phyloP scores from a whole-genome alignment of 441 rosid genomes.

The Cnidoscolus chayamansa region DNA sequence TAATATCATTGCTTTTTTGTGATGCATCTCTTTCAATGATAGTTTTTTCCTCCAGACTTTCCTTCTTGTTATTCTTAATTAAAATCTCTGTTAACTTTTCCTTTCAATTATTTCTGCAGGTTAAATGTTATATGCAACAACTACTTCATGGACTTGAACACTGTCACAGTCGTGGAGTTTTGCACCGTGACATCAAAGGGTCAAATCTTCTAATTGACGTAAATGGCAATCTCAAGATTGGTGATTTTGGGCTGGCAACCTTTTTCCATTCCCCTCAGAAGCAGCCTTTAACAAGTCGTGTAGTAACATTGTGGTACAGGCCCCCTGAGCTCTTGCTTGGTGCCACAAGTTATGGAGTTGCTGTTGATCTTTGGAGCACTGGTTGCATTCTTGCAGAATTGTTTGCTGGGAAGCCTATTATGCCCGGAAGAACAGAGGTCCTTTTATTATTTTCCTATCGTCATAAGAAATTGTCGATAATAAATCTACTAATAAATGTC shows the following conservation, averaged over 20 bases:
- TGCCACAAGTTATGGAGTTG: slow-evolving; percentile 69
- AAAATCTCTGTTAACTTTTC: not conserved
- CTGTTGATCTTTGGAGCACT: slow-evolving; percentile 84
- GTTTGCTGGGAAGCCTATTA: slow-evolving; percentile 78
- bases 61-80: not conserved
- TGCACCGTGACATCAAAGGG: slow-evolving; percentile 72
- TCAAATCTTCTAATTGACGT: slow-evolving; percentile 69
- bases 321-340: slow-evolving; percentile 95
- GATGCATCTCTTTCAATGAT: not conserved
- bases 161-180: slow-evolving; percentile 45
- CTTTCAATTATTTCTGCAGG: slow-evolving; percentile 25
- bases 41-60: not conserved
- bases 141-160: slow-evolving; percentile 46
- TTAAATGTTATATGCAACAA: slow-evolving; percentile 53
- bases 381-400: slow-evolving; percentile 92
- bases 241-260: slow-evolving; percentile 85
- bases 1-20: not conserved
- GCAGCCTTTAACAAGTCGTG: slow-evolving; percentile 88
- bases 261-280: slow-evolving; percentile 42
- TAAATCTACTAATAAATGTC: not conserved
- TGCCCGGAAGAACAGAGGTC: slow-evolving; percentile 96
- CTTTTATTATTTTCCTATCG: not conserved
- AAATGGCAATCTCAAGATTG: slow-evolving; percentile 78
- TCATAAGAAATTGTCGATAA: not conserved
- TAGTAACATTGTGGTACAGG: slow-evolving; percentile 84